Evolutionary conservation across 2,329 filamentous ascomycete genomes (phyloP), one percentile per base, ranked within the genome.

Genomic region (Taxawa tesnikishii): DNA sequence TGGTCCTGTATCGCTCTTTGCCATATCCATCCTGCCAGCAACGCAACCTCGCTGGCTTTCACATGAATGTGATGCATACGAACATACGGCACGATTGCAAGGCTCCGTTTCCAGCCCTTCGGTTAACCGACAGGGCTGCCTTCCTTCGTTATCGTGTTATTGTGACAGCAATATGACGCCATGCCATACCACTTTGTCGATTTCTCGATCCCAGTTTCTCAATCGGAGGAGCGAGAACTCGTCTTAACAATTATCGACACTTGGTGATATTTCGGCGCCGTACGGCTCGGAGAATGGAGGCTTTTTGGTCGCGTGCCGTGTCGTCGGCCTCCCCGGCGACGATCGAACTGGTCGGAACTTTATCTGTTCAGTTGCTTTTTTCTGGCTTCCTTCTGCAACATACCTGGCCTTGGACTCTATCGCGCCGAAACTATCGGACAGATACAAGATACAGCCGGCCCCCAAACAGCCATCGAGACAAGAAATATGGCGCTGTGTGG

Each of bases 71-170:
- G n/a, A n/a, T n/a, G n/a, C n/a, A n/a, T n/a, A n/a, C n/a, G n/a
- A n/a, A n/a, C n/a, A n/a, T n/a, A n/a, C n/a, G n/a, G n/a, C n/a
- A n/a, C n/a, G n/a, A n/a, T n/a, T n/a, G n/a, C n/a, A n/a, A n/a
- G n/a, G n/a, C n/a, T n/a, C n/a, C n/a, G n/a, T n/a, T n/a, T n/a
- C n/a, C n/a, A n/a, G n/a, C n/a, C n/a, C n/a, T n/a, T n/a, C n/a
- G n/a, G n/a, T n/a, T n/a, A 28, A 29, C 18, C 33, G 26, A 31
- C 26, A 28, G 19, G 16, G 32, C 38, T 7, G 31, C 39, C 15
- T 33, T 26, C 27, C n/a, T n/a, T n/a, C n/a, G n/a, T n/a, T n/a
- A n/a, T n/a, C n/a, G n/a, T n/a, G n/a, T 23, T 23, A 23, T 23
- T n/a, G 19, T 23, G 19, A 23, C 19, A 23, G 8, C 19, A 23